A percentile compares a stretch with the other conserved stretches of the same genome.
These are phyloP conservation scores for Tagetes patula DNA, from an alignment of 129 eudicot genomes.

Conservation along the genomic window DNA sequence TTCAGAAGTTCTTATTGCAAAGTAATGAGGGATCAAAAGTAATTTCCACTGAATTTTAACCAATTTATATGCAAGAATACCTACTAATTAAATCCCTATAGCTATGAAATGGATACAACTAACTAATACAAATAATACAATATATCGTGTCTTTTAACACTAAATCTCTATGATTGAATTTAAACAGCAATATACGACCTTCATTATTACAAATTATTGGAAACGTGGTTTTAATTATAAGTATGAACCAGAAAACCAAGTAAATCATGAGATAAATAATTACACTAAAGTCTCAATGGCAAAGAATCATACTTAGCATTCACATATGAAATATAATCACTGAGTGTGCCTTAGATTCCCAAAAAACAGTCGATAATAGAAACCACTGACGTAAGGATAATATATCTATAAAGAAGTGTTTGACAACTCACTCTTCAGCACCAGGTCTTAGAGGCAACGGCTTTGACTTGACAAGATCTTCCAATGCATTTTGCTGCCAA, in stretches of 20 bases:
- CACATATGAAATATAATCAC: background rate
- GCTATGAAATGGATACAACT: too few relatives aligned
- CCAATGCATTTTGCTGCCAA: constrained; percentile 87
- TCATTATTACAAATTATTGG: constrained; percentile 3
- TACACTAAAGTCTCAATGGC: background rate
- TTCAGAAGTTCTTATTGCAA: background rate
- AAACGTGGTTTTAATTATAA: background rate
- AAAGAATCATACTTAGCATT: background rate
- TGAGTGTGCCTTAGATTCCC: constrained; percentile 4
- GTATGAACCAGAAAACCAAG: constrained; percentile 22
- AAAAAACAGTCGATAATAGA: constrained; percentile 14
- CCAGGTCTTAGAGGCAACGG: constrained; percentile 86
- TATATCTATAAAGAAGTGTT: constrained; percentile 11
- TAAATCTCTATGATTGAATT: background rate
- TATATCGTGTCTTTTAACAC: constrained; percentile 1
- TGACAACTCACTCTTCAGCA: constrained; percentile 72
- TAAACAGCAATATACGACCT: background rate
- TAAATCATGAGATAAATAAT: constrained; percentile 14
- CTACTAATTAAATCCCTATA: too few relatives aligned
- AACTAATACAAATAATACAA: too few relatives aligned
- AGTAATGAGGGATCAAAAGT: too few relatives aligned
- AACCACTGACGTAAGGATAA: background rate
- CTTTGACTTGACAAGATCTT: constrained; percentile 70
- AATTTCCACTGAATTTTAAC: too few relatives aligned
- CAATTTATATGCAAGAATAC: too few relatives aligned